Evolutionary conservation across 2,329 filamentous ascomycete genomes (phyloP).

Genomic region (Sphaerulina vaccinii): DNA sequence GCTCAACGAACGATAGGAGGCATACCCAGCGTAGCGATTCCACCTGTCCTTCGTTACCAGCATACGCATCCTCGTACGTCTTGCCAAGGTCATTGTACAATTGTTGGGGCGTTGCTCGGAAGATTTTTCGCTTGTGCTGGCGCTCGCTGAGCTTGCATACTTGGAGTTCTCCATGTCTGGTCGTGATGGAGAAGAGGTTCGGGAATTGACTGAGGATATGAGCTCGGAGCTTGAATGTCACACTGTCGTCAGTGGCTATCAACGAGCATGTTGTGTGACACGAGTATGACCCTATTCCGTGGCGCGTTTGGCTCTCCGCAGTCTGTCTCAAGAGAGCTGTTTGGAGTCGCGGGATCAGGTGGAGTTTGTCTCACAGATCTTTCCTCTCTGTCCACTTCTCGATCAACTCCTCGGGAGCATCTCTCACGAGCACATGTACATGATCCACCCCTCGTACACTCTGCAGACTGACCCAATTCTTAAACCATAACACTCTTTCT

Average conservation of each 20-base stretch:
- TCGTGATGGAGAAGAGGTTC: too few relatives aligned
- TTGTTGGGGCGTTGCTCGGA: slow-evolving; percentile 4
- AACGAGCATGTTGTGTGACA: too few relatives aligned
- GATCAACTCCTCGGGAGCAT: slow-evolving; percentile 43
- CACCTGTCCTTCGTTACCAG: background rate
- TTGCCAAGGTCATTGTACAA: slow-evolving; percentile 15
- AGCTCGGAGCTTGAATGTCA: too few relatives aligned
- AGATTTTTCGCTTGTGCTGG: background rate
- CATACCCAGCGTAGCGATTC: slow-evolving; percentile 8
- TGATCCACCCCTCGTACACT: slow-evolving; percentile 60
- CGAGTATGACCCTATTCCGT: too few relatives aligned
- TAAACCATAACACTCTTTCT: slow-evolving; percentile 61
- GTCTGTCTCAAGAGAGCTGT: too few relatives aligned
- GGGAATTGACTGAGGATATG: too few relatives aligned
- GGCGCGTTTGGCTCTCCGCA: too few relatives aligned
- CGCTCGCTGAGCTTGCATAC: background rate
- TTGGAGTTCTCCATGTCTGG: background rate
- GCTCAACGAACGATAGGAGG: background rate
- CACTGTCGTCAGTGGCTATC: too few relatives aligned
- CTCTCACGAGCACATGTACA: slow-evolving; percentile 54
- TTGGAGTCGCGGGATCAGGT: too few relatives aligned
- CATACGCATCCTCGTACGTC: slow-evolving; percentile 14
- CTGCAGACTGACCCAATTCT: slow-evolving; percentile 62
- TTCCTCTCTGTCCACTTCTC: slow-evolving; percentile 32
- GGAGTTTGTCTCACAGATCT: slow-evolving; percentile 22